These are phyloP conservation scores for Cyberlindnera subsufficiens DNA, from an alignment of 805 yeast species.

Conservation along the genomic window DNA sequence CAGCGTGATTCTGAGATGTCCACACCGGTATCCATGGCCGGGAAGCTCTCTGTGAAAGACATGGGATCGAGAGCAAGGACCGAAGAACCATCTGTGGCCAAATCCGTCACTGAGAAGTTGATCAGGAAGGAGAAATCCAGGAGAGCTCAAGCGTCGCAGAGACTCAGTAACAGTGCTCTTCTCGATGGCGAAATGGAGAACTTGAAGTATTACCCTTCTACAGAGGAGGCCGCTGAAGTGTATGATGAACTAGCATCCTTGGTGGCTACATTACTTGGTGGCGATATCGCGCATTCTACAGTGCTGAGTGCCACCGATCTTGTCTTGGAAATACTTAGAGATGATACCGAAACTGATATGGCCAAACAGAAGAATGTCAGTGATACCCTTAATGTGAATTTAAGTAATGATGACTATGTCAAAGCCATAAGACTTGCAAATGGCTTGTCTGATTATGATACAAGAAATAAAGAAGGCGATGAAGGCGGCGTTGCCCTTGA, in stretches of 20 bases:
- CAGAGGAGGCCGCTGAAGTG: constrained; percentile 40
- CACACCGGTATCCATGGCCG: constrained; percentile 68
- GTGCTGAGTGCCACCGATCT: constrained; percentile 69
- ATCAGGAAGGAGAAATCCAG: constrained; percentile 16
- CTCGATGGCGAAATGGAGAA: constrained; percentile 36
- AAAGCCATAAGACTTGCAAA: constrained; percentile 32
- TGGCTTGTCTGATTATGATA: constrained; percentile 44
- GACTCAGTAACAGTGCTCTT: constrained; percentile 20
- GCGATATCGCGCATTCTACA: constrained; percentile 72
- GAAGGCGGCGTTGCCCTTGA: constrained; percentile 28
- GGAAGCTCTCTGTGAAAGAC: constrained; percentile 59
- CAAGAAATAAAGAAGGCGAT: constrained; percentile 34
- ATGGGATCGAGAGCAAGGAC: constrained; percentile 47
- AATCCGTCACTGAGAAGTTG: constrained; percentile 14
- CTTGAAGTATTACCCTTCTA: constrained; percentile 58
- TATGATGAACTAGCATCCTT: constrained; percentile 57
- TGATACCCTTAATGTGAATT: constrained; percentile 32
- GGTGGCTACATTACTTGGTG: constrained; percentile 49
- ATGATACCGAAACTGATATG: constrained; percentile 35
- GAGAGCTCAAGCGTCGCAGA: neutral
- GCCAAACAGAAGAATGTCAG: constrained; percentile 44
- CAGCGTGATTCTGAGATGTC: constrained; percentile 43
- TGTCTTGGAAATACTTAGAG: constrained; percentile 47
- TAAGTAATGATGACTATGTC: constrained; percentile 26
- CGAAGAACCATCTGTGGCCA: constrained; percentile 13